Evolutionary conservation across 768 basidiomycete genomes (phyloP).

Genomic region (Hygrocybe coccinea): DNA sequence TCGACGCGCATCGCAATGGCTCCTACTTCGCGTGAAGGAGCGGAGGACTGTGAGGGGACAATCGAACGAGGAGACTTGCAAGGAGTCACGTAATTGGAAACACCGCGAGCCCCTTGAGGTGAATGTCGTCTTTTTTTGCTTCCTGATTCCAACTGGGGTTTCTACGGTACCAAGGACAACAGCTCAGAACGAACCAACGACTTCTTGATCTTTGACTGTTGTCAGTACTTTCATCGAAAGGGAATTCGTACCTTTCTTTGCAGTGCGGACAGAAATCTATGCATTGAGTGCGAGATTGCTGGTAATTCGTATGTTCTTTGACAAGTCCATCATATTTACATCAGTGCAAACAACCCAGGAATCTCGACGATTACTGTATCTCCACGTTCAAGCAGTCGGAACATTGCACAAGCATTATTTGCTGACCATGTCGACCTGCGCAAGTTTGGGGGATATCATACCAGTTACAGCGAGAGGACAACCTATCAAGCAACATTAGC

Average conservation of each 20-base stretch:
- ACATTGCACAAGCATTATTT: constrained; percentile 47
- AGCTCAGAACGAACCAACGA: constrained; percentile 53
- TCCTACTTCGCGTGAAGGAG: constrained; percentile 56
- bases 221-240: constrained; percentile 49
- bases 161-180: constrained; percentile 13
- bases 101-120: constrained; percentile 43
- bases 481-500: background rate
- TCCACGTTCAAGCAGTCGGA: constrained; percentile 45
- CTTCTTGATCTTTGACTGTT: constrained; percentile 70
- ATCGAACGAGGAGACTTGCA: constrained; percentile 59
- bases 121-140: constrained; percentile 12
- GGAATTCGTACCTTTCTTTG: constrained; percentile 53
- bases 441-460: constrained; percentile 38
- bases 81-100: constrained; percentile 58
- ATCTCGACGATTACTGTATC: constrained; percentile 37
- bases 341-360: constrained; percentile 20
- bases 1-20: constrained; percentile 64
- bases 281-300: constrained; percentile 45
- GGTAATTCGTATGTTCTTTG: constrained; percentile 28
- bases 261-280: constrained; percentile 66
- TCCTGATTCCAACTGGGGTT: background rate
- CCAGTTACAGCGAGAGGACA: constrained; percentile 31
- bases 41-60: constrained; percentile 55
- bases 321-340: background rate
- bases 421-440: constrained; percentile 33